A percentile compares a stretch with the other conserved stretches of the same genome.
These are phyloP conservation scores for Ganoderma leucocontextum DNA, from an alignment of 1,284 basidiomycete species.

Conservation along the genomic window DNA sequence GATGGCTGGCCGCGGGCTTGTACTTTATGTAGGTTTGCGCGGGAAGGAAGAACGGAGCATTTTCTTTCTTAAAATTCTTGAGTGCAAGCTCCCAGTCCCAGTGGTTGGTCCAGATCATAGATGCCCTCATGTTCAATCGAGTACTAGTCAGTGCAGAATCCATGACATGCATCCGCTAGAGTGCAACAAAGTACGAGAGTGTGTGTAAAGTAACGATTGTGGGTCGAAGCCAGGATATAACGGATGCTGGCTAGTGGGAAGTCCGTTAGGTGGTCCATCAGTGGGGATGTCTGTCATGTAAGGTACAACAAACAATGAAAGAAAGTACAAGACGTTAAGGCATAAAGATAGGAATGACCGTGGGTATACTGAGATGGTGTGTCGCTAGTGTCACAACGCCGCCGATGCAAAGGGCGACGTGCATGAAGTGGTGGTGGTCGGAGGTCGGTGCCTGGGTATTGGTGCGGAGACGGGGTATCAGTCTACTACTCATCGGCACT, in stretches of 20 bases:
- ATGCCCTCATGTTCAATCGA: too few relatives aligned
- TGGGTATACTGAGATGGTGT: conserved; percentile 2
- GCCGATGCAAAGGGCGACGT: conserved; percentile 2
- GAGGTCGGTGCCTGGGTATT: neutral
- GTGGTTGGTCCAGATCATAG: too few relatives aligned
- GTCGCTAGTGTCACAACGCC: conserved; percentile 13
- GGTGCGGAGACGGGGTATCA: neutral
- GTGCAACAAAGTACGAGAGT: conserved; percentile 3
- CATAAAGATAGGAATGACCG: conserved; percentile 22
- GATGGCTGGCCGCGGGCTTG: too few relatives aligned
- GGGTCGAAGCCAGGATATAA: neutral
- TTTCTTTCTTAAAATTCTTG: too few relatives aligned
- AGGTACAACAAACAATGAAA: conserved; percentile 8
- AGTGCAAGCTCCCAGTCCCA: too few relatives aligned
- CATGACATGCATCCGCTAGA: conserved; percentile 7
- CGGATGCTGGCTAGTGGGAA: neutral
- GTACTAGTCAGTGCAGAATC: neutral
- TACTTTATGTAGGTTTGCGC: too few relatives aligned
- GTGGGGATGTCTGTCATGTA: neutral
- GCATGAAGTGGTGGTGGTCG: neutral
- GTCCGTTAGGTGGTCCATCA: neutral
- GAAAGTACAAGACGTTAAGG: conserved; percentile 10
- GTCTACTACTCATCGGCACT: conserved; percentile 19
- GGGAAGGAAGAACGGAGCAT: too few relatives aligned
- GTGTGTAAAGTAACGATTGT: neutral